phyloP scores from a whole-genome alignment of 2,329 filamentous ascomycete species.

The Verticillium nubilum region DNA sequence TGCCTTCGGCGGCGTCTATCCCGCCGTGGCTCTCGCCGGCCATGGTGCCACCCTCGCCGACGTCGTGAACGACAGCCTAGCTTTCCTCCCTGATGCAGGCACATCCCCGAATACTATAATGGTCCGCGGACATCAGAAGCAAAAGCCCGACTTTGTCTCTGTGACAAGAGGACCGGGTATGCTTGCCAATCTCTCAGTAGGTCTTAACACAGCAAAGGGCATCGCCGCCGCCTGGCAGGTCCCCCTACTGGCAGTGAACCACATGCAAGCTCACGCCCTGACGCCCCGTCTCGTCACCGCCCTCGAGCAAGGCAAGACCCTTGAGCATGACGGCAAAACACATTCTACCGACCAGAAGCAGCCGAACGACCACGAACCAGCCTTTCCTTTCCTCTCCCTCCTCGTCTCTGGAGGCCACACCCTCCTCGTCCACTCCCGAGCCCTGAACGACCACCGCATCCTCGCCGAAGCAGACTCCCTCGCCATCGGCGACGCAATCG shows the following conservation, averaged over 20 bases:
- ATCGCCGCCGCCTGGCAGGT: constrained; percentile 77
- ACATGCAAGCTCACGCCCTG: constrained; percentile 95
- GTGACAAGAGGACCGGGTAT: constrained; percentile 91
- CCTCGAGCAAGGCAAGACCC: constrained; percentile 30
- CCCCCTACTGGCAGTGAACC: constrained; percentile 81
- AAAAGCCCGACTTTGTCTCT: constrained; percentile 74
- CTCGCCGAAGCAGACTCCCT: constrained; percentile 72
- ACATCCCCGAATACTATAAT: constrained; percentile 6
- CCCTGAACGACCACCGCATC: constrained; percentile 64
- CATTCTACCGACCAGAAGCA: neutral
- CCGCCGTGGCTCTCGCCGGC: constrained; percentile 65
- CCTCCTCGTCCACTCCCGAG: constrained; percentile 70
- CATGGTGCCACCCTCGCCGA: constrained; percentile 67
- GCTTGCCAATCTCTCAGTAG: constrained; percentile 69
- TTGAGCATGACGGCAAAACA: neutral
- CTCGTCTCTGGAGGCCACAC: constrained; percentile 93
- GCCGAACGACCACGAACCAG: constrained; percentile 29
- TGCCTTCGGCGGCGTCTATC: constrained; percentile 72
- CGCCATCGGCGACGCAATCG: constrained; percentile 84
- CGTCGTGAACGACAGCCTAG: constrained; percentile 61
- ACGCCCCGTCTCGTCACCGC: constrained; percentile 74
- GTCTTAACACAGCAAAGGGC: constrained; percentile 81
- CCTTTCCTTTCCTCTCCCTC: constrained; percentile 81
- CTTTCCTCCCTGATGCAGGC: constrained; percentile 34
- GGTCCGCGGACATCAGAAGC: constrained; percentile 12